phyloP scores from a whole-genome alignment of 164 flowering plant species.

The Annona cherimola region DNA sequence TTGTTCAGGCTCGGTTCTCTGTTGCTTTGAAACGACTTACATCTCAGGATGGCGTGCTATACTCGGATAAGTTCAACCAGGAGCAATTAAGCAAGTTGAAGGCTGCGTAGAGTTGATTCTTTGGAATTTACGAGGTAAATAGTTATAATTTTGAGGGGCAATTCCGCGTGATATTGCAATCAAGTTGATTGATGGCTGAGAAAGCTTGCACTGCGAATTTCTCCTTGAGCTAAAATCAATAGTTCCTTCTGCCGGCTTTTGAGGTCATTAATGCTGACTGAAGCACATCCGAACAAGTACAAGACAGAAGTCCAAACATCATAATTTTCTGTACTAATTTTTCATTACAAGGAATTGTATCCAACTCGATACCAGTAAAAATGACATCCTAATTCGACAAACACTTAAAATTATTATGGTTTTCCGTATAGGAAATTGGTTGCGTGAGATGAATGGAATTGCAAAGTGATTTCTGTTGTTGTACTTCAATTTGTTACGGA shows the following conservation, averaged over 20 bases:
- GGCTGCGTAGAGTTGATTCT: slow-evolving; percentile 24
- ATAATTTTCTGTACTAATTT: too few species aligned
- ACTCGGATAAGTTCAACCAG: slow-evolving; percentile 29
- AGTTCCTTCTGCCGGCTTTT: not conserved
- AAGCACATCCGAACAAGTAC: not conserved
- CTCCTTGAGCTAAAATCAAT: not conserved
- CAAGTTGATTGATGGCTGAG: not conserved
- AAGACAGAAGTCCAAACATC: not conserved
- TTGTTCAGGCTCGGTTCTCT: slow-evolving; percentile 50
- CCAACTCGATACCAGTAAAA: too few species aligned
- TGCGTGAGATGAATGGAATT: too few species aligned
- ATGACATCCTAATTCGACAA: too few species aligned
- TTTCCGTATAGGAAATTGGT: too few species aligned
- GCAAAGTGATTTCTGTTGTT: too few species aligned
- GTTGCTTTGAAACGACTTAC: slow-evolving; percentile 51
- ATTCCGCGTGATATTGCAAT: not conserved
- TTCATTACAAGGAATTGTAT: too few species aligned
- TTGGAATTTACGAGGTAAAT: not conserved
- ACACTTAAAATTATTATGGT: too few species aligned
- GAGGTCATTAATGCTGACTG: not conserved
- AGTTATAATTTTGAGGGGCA: not conserved
- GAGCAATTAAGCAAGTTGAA: slow-evolving; percentile 30
- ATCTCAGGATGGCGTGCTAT: slow-evolving; percentile 48
- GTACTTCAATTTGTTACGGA: too few species aligned
- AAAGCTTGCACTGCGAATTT: not conserved